Evolutionary conservation across 1,139 yeast species (phyloP), one percentile per base, ranked within the genome.

Genomic region (Fermentozyma sake): DNA sequence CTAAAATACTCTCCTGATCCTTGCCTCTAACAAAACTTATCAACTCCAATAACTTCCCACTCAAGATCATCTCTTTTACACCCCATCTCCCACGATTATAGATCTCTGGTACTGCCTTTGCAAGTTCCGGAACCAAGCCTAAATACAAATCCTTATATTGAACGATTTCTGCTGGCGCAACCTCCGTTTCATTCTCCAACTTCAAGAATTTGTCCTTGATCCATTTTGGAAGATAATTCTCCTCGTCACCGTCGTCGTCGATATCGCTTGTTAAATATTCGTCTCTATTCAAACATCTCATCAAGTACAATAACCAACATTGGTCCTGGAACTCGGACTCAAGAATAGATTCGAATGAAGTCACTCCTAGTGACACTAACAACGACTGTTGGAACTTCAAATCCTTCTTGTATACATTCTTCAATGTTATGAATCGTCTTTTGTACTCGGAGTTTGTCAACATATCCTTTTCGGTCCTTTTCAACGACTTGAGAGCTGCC

Each of bases 51-150:
- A 80, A 66, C 22, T 70, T 69, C 16, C 78, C 80, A 20, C 85
- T 81, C 14, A 68, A 52, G 11, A 79, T 71, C 37, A 81, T 61
- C 34, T 66, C 70, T 31, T 72, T 70, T 5, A 79, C 69, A 2
- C 76, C 65, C 86, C 89, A 80, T 18, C 68, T 66, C 5, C 87
- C 89, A 24, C 50, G 54, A 14, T 57, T 61, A 42, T 66, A 80
- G 1, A 80, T 66, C 38, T 77, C 85, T 2, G 89, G 89, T 4
- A 77, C 72, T 18, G 68, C 65, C 22, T 59, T 47, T 9, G 67
- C 52, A 30, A 79, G 50, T 2, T 61, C 66, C 9, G 82, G 79
- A 30, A 79, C 70, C 24, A 79, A 56, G 1, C 69, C 60, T 30
- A 71, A 70, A 47, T 79, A 79, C 22, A 79, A 50, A 2, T 65